Evolutionary conservation across 2,329 filamentous ascomycete genomes (phyloP).

Genomic region (Neonectria ditissima): DNA sequence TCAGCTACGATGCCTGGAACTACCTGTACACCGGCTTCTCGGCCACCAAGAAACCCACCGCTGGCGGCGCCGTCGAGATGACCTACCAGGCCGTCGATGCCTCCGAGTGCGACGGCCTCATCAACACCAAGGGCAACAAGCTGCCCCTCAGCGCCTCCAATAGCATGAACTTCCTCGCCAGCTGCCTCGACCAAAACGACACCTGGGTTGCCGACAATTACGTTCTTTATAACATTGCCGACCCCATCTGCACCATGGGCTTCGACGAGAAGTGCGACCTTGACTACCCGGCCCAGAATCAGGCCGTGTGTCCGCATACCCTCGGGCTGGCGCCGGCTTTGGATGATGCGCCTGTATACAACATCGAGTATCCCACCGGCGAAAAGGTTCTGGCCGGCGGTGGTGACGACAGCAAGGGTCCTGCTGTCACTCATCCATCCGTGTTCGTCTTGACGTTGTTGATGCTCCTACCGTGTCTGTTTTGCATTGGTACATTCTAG

Average conservation of each 20-base stretch:
- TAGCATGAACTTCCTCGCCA: slow-evolving; percentile 64
- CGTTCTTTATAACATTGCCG: slow-evolving; percentile 63
- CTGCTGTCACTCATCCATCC: slow-evolving; percentile 12
- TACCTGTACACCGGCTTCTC: slow-evolving; percentile 64
- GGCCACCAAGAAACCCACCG: slow-evolving; percentile 58
- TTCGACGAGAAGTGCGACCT: slow-evolving; percentile 60
- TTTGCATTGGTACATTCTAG: slow-evolving; percentile 26
- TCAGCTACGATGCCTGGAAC: slow-evolving; percentile 73
- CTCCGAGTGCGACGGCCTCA: slow-evolving; percentile 60
- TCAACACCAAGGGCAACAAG: slow-evolving; percentile 55
- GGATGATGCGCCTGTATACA: slow-evolving; percentile 56
- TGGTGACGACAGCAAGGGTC: slow-evolving; percentile 18
- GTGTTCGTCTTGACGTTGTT: slow-evolving; percentile 25
- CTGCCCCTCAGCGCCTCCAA: slow-evolving; percentile 61
- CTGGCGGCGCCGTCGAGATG: slow-evolving; percentile 63
- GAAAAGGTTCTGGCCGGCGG: slow-evolving; percentile 53
- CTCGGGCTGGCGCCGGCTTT: slow-evolving; percentile 54
- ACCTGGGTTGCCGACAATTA: slow-evolving; percentile 64
- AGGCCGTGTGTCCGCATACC: slow-evolving; percentile 57
- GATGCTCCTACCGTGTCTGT: slow-evolving; percentile 30
- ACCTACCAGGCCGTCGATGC: slow-evolving; percentile 58
- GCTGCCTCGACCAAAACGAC: slow-evolving; percentile 54
- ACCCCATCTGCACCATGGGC: slow-evolving; percentile 60
- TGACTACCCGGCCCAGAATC: slow-evolving; percentile 58
- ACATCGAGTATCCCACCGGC: slow-evolving; percentile 61